phyloP scores from a whole-genome alignment of 139 green algal genomes.

The Chlorella ohadii region DNA sequence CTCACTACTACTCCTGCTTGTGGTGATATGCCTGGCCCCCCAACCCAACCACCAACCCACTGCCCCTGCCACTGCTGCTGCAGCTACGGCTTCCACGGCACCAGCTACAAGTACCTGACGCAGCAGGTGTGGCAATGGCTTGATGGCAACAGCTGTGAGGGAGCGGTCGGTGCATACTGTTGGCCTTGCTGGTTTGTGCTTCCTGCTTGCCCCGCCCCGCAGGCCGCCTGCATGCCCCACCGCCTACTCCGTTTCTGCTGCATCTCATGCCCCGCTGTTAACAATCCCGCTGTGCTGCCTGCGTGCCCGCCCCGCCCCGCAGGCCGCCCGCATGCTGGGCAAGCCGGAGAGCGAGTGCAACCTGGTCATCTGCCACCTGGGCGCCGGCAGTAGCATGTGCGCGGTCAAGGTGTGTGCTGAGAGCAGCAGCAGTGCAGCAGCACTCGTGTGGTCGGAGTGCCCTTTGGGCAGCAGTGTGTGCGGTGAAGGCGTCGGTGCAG shows the following conservation, averaged over 20 bases:
- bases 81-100: slow-evolving; percentile 92
- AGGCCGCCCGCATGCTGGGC: slow-evolving; percentile 53
- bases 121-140: neutral
- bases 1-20: too few relatives aligned
- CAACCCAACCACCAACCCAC: too few relatives aligned
- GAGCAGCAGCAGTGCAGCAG: too few relatives aligned
- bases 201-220: neutral
- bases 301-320: neutral
- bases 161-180: too few relatives aligned
- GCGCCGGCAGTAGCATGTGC: slow-evolving; percentile 80
- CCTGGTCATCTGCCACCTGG: slow-evolving; percentile 35
- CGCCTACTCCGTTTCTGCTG: too few relatives aligned
- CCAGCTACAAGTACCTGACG: slow-evolving; percentile 84
- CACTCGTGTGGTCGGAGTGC: too few relatives aligned
- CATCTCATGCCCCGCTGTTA: neutral
- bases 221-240: slow-evolving; percentile 41
- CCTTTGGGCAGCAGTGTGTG: too few relatives aligned
- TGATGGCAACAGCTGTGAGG: neutral
- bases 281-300: neutral
- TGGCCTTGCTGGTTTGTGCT: too few relatives aligned
- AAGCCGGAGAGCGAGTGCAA: slow-evolving; percentile 50
- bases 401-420: slow-evolving; percentile 57
- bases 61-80: neutral
- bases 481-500: too few relatives aligned
- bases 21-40: too few relatives aligned